phyloP scores from a whole-genome alignment of 345 rosid genomes.

The Eucalyptus pauciflora region DNA sequence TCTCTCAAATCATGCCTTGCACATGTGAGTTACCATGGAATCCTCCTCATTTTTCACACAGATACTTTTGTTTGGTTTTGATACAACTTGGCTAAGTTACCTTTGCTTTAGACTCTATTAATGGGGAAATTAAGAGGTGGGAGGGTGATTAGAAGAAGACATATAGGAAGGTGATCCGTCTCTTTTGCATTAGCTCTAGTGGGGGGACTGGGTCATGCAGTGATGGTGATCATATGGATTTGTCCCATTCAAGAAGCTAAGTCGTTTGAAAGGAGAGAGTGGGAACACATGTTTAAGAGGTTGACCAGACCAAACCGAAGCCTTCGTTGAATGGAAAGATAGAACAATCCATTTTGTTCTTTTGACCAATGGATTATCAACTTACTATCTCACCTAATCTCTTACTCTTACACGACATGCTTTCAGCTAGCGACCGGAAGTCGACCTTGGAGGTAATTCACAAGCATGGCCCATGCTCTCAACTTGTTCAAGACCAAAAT shows the following conservation, averaged over 20 bases:
- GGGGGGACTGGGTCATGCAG: neutral
- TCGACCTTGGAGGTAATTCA: neutral
- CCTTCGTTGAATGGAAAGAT: neutral
- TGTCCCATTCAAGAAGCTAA: rapidly evolving
- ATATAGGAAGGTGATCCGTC: neutral
- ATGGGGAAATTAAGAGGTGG: neutral
- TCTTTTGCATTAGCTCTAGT: neutral
- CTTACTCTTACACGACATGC: neutral
- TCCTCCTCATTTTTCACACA: neutral
- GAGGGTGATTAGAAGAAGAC: neutral
- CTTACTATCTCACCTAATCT: neutral
- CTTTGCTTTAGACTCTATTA: neutral
- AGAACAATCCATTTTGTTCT: neutral
- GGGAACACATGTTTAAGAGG: neutral
- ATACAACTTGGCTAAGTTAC: neutral
- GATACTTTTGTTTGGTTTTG: neutral
- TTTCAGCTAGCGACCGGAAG: neutral
- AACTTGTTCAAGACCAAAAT: neutral
- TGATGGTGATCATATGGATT: neutral
- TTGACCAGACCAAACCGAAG: neutral
- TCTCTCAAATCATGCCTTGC: neutral
- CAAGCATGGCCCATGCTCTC: neutral
- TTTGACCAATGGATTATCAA: neutral
- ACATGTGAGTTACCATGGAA: neutral
- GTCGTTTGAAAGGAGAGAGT: neutral